phyloP scores from a whole-genome alignment of 345 rosid genomes.

The Gossypium turneri region DNA sequence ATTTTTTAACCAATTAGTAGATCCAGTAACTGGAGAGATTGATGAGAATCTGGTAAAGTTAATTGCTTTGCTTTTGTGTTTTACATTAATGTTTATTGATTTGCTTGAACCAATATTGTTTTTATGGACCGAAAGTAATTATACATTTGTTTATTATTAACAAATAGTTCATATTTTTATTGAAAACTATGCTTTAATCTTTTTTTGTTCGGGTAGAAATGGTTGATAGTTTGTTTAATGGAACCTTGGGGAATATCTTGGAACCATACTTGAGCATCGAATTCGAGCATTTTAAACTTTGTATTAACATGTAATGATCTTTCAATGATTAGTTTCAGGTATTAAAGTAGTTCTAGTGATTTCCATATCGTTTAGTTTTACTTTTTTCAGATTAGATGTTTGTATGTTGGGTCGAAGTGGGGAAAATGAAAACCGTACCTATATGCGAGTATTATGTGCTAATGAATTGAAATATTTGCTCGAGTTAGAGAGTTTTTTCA shows the following conservation, averaged over 20 bases:
- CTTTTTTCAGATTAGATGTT: background rate
- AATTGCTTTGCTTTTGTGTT: constrained; percentile 10
- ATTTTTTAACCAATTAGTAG: constrained; percentile 35
- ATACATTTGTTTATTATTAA: background rate
- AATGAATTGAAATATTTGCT: background rate
- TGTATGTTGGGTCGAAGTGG: background rate
- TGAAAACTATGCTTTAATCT: background rate
- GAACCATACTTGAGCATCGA: background rate
- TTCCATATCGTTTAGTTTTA: background rate
- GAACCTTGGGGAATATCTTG: background rate
- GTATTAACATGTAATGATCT: background rate
- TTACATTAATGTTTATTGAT: background rate
- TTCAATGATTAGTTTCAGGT: background rate
- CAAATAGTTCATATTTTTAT: background rate
- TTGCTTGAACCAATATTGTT: background rate
- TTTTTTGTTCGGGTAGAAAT: background rate
- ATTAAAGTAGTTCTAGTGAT: background rate
- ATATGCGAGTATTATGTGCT: background rate
- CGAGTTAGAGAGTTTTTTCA: background rate
- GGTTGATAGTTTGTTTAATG: background rate
- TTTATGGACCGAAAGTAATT: background rate
- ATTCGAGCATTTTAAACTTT: background rate
- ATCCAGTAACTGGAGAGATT: constrained; percentile 47
- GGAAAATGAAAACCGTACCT: background rate
- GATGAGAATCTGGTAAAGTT: constrained; percentile 49